Percentiles rank a stretch among this genome's conserved stretches.
These are phyloP conservation scores for Glaciozyma martinii DNA, from an alignment of 768 basidiomycete genomes.

Conservation along the genomic window DNA sequence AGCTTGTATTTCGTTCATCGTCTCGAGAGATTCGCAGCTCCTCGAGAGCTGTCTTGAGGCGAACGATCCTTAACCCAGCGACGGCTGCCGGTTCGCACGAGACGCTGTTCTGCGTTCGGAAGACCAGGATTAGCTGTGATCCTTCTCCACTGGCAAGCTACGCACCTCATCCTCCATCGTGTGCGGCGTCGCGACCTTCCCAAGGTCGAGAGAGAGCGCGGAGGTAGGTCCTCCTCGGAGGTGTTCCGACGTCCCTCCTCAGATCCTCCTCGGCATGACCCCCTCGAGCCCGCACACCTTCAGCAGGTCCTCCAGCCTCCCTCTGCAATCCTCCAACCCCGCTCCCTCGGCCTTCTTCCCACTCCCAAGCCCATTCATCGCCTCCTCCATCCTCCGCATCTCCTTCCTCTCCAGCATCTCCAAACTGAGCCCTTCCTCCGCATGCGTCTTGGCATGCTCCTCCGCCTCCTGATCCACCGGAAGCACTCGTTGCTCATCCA, in stretches of 20 bases:
- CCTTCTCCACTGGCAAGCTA: too few species aligned
- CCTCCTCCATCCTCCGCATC: constrained; percentile 27
- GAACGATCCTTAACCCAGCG: too few species aligned
- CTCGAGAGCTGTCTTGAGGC: too few species aligned
- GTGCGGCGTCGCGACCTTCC: too few species aligned
- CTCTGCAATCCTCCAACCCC: constrained; percentile 17
- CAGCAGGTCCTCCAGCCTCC: constrained; percentile 7
- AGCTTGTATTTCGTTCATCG: too few species aligned
- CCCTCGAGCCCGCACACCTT: constrained; percentile 15
- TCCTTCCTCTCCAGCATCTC: constrained; percentile 21
- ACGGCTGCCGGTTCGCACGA: too few species aligned
- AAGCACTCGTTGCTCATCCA: constrained; percentile 63
- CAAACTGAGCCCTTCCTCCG: constrained; percentile 25
- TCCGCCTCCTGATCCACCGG: constrained; percentile 71
- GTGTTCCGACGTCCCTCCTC: not conserved
- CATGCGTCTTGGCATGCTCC: constrained; percentile 52
- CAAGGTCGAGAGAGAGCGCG: too few species aligned
- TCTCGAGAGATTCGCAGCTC: too few species aligned
- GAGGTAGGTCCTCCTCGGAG: too few species aligned
- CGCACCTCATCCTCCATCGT: too few species aligned
- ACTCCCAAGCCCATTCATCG: constrained; percentile 18
- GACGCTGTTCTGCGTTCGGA: too few species aligned
- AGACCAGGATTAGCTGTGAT: too few species aligned
- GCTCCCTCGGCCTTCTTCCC: not conserved
- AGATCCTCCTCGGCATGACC: constrained; percentile 3